phyloP scores from a whole-genome alignment of 371 early-diverging fungal genomes.

The Mucor lusitanicus region DNA sequence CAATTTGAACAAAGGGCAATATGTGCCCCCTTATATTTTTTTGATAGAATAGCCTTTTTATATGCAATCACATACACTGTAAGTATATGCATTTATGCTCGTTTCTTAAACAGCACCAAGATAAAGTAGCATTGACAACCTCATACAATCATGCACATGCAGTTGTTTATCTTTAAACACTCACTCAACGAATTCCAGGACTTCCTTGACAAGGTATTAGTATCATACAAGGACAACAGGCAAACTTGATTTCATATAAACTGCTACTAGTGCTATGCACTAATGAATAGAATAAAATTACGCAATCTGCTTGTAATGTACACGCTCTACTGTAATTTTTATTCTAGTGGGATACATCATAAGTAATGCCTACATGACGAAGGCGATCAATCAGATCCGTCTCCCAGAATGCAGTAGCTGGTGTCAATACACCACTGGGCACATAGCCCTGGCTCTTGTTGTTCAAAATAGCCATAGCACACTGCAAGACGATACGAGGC shows the following conservation, averaged over 20 bases:
- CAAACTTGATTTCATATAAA: not conserved
- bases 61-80: not conserved
- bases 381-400: constrained; percentile 57
- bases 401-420: constrained; percentile 62
- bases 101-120: not conserved
- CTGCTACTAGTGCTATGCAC: too few species aligned
- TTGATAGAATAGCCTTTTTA: not conserved
- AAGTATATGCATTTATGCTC: not conserved
- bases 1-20: not conserved
- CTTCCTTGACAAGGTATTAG: not conserved
- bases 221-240: not conserved
- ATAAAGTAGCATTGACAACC: not conserved
- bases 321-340: not conserved
- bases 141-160: not conserved
- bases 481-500: constrained; percentile 58
- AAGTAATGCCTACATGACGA: constrained; percentile 57
- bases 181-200: not conserved
- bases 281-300: not conserved
- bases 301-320: not conserved
- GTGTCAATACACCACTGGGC: constrained; percentile 64
- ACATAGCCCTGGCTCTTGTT: constrained; percentile 36
- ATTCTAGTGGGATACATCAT: constrained; percentile 31
- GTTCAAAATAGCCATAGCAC: constrained; percentile 51
- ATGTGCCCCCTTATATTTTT: not conserved
- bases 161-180: not conserved